Conservation (phyloP, 2,329 filamentous ascomycete genomes). For the Arthrocladium fulminans region DNA sequence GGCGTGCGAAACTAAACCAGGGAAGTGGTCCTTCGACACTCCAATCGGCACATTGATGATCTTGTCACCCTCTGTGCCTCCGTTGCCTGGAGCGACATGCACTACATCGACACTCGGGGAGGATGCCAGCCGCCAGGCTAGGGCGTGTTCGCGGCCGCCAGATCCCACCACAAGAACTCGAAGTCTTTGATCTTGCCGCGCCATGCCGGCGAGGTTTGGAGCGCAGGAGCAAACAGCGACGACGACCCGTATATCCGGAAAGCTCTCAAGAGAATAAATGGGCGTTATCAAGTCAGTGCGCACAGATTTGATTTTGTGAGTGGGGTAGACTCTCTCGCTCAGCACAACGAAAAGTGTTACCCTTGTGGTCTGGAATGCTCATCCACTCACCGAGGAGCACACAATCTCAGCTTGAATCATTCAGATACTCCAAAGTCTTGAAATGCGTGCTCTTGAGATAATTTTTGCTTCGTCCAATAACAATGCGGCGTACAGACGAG, state of each 20-base stretch:
- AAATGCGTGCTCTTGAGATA: background rate
- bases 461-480: background rate
- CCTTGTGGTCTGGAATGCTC: no score
- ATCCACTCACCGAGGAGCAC: no score
- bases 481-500: background rate
- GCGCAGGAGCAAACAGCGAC: no score
- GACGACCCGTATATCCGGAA: no score
- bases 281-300: no score
- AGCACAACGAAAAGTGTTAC: no score
- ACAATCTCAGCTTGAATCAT: no score
- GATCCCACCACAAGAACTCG: slow-evolving; percentile 82
- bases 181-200: slow-evolving; percentile 32
- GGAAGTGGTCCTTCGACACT: slow-evolving; percentile 68
- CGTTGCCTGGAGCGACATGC: slow-evolving; percentile 64
- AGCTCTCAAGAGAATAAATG: no score
- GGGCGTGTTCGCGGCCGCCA: slow-evolving; percentile 86
- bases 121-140: slow-evolving; percentile 88
- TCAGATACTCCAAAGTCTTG: no score
- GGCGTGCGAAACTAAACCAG: slow-evolving; percentile 65
- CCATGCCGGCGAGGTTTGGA: background rate
- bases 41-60: slow-evolving; percentile 56
- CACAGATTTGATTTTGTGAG: no score
- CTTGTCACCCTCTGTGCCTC: slow-evolving; percentile 65
- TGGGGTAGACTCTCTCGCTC: no score
- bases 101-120: slow-evolving; percentile 72